Evolutionary conservation across 1,139 yeast species (phyloP).

Genomic region (Candida pseudoviswanathii): DNA sequence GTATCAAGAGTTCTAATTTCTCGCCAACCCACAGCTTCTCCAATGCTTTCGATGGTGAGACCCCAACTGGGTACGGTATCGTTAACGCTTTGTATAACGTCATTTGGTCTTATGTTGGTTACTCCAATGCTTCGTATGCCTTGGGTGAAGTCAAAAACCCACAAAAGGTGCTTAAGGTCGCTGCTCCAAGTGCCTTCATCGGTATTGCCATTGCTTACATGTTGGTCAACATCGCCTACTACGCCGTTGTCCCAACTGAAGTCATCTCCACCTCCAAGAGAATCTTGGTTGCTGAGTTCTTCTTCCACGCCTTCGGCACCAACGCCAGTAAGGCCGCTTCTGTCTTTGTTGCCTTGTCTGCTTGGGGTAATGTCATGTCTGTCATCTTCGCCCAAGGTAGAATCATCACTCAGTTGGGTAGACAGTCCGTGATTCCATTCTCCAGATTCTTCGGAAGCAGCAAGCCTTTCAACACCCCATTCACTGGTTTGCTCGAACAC

Average conservation of each 20-base stretch:
- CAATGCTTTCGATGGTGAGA: conserved; percentile 58
- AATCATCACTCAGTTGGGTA: conserved; percentile 50
- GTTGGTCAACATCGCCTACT: conserved; percentile 57
- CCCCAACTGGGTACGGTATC: conserved; percentile 74
- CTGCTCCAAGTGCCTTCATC: conserved; percentile 53
- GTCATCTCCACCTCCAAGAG: conserved; percentile 46
- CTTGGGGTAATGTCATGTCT: conserved; percentile 51
- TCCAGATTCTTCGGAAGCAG: conserved; percentile 47
- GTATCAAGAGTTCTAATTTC: conserved; percentile 52
- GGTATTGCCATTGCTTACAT: conserved; percentile 71
- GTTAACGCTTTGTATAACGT: conserved; percentile 79
- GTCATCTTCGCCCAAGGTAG: conserved; percentile 55
- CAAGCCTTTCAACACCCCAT: conserved; percentile 47
- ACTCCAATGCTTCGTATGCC: conserved; percentile 80
- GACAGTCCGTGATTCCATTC: conserved; percentile 52
- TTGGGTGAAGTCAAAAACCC: conserved; percentile 72
- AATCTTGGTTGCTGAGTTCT: conserved; percentile 50
- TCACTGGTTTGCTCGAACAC: conserved; percentile 63
- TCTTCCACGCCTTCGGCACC: conserved; percentile 47
- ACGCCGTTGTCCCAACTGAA: conserved; percentile 58
- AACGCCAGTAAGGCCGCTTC: conserved; percentile 51
- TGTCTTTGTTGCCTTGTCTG: conserved; percentile 51
- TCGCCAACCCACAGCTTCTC: conserved; percentile 59
- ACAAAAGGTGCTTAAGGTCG: conserved; percentile 40
- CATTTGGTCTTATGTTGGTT: conserved; percentile 79